Percentiles rank a stretch among this genome's conserved stretches.
Conservation (phyloP, 768 basidiomycete genomes). For the Auriscalpium microsporum region DNA sequence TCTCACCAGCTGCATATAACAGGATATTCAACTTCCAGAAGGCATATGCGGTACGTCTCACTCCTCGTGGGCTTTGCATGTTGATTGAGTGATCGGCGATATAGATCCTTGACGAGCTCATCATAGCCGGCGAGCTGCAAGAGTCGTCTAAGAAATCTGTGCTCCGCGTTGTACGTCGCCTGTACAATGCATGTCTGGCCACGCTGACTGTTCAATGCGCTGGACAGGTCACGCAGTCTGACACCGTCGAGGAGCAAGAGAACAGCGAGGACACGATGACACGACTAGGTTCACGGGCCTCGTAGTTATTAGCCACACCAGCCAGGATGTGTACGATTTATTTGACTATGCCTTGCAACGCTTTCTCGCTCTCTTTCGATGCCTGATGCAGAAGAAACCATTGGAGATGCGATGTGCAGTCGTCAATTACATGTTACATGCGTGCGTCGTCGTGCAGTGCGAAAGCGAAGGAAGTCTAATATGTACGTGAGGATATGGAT, state of each 20-base stretch:
- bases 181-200: neutral
- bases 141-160: slow-evolving; percentile 79
- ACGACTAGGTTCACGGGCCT: slow-evolving; percentile 60
- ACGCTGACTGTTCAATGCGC: neutral
- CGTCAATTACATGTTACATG: no score
- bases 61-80: neutral
- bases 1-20: neutral
- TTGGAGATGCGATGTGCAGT: no score
- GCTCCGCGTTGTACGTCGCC: slow-evolving; percentile 42
- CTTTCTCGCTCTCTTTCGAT: no score
- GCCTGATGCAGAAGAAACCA: no score
- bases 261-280: slow-evolving; percentile 75
- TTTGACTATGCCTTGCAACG: neutral
- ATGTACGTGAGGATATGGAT: no score
- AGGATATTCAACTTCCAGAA: slow-evolving; percentile 98
- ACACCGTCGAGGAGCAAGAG: slow-evolving; percentile 79
- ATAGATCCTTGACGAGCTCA: slow-evolving; percentile 85
- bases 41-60: slow-evolving; percentile 66
- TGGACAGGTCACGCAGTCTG: slow-evolving; percentile 76
- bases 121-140: slow-evolving; percentile 90
- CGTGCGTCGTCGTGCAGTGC: no score
- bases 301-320: slow-evolving; percentile 1
- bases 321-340: neutral
- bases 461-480: no score
- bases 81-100: neutral